A percentile compares a stretch with the other conserved stretches of the same genome.
Evolutionary conservation across 345 rosid genomes (phyloP).

Genomic region (Rhodomyrtus tomentosa): DNA sequence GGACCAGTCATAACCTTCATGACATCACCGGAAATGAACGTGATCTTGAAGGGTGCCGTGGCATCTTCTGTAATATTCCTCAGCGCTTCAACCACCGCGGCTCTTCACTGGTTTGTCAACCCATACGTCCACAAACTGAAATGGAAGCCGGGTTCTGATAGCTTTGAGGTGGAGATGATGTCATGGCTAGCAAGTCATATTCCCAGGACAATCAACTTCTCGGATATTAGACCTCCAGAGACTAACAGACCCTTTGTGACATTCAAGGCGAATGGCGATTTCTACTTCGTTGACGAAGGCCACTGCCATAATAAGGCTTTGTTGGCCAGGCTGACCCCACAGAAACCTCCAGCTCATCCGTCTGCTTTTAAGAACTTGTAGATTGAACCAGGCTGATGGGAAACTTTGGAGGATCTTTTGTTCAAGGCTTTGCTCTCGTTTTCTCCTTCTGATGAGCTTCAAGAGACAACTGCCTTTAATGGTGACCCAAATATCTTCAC

Average conservation of each 20-base stretch:
- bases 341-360: constrained; percentile 40
- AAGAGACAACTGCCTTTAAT: background rate
- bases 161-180: constrained; percentile 89
- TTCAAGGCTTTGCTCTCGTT: background rate
- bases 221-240: constrained; percentile 62
- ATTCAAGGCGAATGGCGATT: constrained; percentile 64
- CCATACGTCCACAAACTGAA: constrained; percentile 85
- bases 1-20: constrained; percentile 92
- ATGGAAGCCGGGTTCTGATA: constrained; percentile 91
- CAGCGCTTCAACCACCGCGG: constrained; percentile 73
- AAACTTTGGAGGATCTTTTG: background rate
- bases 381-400: background rate
- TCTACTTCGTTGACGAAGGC: constrained; percentile 67
- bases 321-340: constrained; percentile 68
- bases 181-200: constrained; percentile 67
- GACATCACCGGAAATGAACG: constrained; percentile 72
- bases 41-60: constrained; percentile 85
- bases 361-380: constrained; percentile 86
- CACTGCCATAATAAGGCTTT: constrained; percentile 87
- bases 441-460: background rate
- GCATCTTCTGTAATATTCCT: constrained; percentile 78
- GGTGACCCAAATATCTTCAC: background rate
- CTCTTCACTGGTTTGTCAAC: constrained; percentile 88
- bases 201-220: constrained; percentile 58
- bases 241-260: constrained; percentile 87